Base-by-base conservation (phyloP, 495 filamentous ascomycete genomes). In the Halenospora varia region DNA sequence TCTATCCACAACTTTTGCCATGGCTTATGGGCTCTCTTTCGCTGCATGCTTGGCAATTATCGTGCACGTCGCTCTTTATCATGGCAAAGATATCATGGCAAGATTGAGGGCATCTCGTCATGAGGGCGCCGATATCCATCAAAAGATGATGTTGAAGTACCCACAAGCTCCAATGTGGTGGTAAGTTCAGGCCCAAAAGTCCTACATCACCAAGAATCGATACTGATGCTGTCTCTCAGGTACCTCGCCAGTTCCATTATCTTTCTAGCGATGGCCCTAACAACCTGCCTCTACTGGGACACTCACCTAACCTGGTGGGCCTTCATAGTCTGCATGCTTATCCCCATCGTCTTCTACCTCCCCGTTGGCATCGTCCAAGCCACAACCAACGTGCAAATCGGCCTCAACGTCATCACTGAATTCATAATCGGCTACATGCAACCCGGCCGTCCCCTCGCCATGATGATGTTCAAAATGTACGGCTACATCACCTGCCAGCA, bases 341-440 rank as follows among this genome's bases (percentile, higher is more conserved):
- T 81, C 60, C 75, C 81, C 10, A 77, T 82, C 56, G 62, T 68
- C 46, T 82, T 79, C 51, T 70, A 77, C 9, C 60, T 83, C 18
- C 80, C 79, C 2, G 78, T 80, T 35, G 79, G 78, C 13, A 81
- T 81, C 58, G 75, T 82, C 23, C 82, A 85, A 56, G 86, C 85
- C 1, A 70, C 86, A 22, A 88, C 84, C 0, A 87, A 87, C 62
- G 86, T 85, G 56, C 80, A 81, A 62, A 85, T 86, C 54, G 86
- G 85, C 17, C 66, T 88, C 17, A 88, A 89, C 54, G 74, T 89
- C 35, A 67, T 88, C 50, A 88, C 86, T 2, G 86, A 89, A 68
- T 89, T 88, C 59, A 74, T 90, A 49, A 84, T 80, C 24, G 85
- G 86, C 0, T 88, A 89, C 67, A 86, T 87, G 39, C 83, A 85